Conservation (phyloP, 108 stramenopile genomes). For the Discostella stelligeroides region DNA sequence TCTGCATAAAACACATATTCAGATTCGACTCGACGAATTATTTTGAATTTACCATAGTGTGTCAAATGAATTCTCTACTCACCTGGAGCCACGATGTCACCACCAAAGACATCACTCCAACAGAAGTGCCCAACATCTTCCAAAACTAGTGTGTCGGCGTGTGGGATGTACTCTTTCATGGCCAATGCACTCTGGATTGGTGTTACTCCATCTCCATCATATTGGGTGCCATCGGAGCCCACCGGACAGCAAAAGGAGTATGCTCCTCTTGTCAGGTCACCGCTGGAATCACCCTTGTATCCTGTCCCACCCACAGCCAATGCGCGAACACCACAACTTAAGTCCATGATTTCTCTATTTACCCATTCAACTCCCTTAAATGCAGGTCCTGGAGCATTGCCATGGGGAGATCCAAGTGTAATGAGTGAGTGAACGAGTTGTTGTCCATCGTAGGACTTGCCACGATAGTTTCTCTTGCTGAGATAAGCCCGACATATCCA, state of each 20-base stretch:
- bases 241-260: slow-evolving; percentile 67
- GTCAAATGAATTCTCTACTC: background rate
- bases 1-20: slow-evolving; percentile 25
- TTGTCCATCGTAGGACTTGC: slow-evolving; percentile 58
- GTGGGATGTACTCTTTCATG: slow-evolving; percentile 45
- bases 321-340: slow-evolving; percentile 38
- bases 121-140: slow-evolving; percentile 59
- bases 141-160: slow-evolving; percentile 50
- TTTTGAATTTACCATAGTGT: no score
- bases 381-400: slow-evolving; percentile 68
- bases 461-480: slow-evolving; percentile 60
- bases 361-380: slow-evolving; percentile 71
- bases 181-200: slow-evolving; percentile 57
- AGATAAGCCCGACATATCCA: slow-evolving; percentile 73
- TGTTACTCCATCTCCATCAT: slow-evolving; percentile 81
- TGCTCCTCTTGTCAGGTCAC: slow-evolving; percentile 55
- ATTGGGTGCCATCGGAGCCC: slow-evolving; percentile 59
- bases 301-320: slow-evolving; percentile 70
- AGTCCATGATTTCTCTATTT: slow-evolving; percentile 46
- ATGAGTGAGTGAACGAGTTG: slow-evolving; percentile 63
- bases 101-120: slow-evolving; percentile 72
- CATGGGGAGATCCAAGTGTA: slow-evolving; percentile 69
- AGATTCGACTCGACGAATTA: background rate
- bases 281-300: slow-evolving; percentile 62
- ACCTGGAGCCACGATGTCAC: slow-evolving; percentile 54